Base-by-base conservation (phyloP, 805 yeast species). In the Starmera quercuum region DNA sequence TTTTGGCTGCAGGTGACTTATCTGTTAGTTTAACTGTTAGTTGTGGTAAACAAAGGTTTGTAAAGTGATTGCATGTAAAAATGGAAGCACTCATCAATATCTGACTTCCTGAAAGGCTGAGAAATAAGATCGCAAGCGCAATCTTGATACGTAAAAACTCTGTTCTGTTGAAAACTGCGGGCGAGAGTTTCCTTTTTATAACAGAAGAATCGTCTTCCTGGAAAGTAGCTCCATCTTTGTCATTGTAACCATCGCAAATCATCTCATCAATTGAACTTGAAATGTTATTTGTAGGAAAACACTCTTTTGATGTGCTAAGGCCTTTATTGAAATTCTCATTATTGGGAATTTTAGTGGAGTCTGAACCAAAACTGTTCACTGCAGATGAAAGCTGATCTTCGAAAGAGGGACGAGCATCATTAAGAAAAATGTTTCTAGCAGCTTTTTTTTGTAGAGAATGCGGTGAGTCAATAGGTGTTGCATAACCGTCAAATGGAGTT, bases 1-100 rank as follows among this genome's bases (percentile, higher is more conserved):
- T 47, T 41, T 41, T 54, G 19, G 71, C 64, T n/a, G 51, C 46
- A 2, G 54, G 47, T 3, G 65, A 49, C 24, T 58, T 55, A 33
- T 63, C 65, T 12, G 54, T 50, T 28, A 66, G 53, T 30, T 63
- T 63, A 16, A 73, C 45, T 16, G 63, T 60, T 18, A 63, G 49
- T 30, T 67, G 73, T 0, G 79, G 73, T 20, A 59, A 34, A 41
- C 74, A 69, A 9, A 50, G 33, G 19, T 41, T 37, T 7, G 48
- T 44, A 23, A 55, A 41, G n/a, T 25, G n/a, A 17, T 35, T 38
- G 38, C 74, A 69, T 1, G 71, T 38, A 25, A 47, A 41, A 4
- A 50, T 38, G 0, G 54, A 47, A 43, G 26, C 49, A 39, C 24
- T 46, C 41, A 8, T 41, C 40, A 6, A 53, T 20, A 6, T 48